Percentiles rank a stretch among this genome's conserved stretches.
phyloP scores from a whole-genome alignment of 1,284 basidiomycete genomes.

The Cryptococcus floricola region DNA sequence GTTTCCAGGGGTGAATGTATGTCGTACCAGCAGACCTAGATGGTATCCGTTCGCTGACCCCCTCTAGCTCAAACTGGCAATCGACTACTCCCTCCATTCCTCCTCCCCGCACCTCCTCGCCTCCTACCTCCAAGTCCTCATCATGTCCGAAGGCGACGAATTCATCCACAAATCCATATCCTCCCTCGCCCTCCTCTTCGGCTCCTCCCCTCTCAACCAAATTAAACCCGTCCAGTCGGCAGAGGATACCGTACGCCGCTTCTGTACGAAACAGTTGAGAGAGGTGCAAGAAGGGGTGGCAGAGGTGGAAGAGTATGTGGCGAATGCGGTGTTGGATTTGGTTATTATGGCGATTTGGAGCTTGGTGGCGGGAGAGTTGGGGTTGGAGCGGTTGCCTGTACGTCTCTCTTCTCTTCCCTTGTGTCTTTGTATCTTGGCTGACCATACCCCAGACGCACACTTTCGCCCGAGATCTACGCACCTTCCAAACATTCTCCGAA shows the following conservation, averaged over 20 bases:
- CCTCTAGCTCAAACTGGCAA: constrained; percentile 47
- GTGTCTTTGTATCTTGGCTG: neutral
- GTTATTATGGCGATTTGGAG: constrained; percentile 45
- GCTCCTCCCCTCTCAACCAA: constrained; percentile 3
- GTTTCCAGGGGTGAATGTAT: constrained; percentile 38
- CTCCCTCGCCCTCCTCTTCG: constrained; percentile 41
- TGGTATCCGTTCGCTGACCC: neutral
- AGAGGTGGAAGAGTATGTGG: constrained; percentile 46
- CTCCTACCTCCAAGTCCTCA: constrained; percentile 49
- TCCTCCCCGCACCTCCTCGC: constrained; percentile 40
- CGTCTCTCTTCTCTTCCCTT: constrained; percentile 10
- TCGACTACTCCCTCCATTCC: constrained; percentile 45
- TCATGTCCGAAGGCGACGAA: constrained; percentile 50
- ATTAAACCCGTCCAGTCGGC: constrained; percentile 34
- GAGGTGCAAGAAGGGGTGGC: constrained; percentile 36
- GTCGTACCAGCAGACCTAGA: neutral
- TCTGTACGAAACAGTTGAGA: constrained; percentile 46
- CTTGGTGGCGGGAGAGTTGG: constrained; percentile 34
- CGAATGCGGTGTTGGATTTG: constrained; percentile 48
- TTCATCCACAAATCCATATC: constrained; percentile 42
- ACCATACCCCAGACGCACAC: constrained; percentile 40
- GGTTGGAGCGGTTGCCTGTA: constrained; percentile 40
- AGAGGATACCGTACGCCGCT: constrained; percentile 38
- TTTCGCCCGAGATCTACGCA: constrained; percentile 47
- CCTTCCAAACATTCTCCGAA: constrained; percentile 35